Evolutionary conservation across 2,329 filamentous ascomycete species (phyloP).

Genomic region (Purpureocillium lavendulum): DNA sequence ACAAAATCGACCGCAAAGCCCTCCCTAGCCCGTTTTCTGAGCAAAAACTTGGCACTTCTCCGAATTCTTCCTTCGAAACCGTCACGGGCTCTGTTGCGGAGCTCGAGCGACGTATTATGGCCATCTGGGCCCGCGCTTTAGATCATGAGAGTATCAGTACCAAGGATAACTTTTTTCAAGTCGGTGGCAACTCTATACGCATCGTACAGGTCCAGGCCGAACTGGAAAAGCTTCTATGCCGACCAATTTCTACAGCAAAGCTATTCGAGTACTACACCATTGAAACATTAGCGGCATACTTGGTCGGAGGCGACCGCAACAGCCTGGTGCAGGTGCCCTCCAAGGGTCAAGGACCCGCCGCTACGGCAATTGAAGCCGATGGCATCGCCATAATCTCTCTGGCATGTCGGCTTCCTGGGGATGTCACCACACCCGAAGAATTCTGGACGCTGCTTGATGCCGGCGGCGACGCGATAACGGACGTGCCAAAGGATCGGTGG

Average conservation of each 20-base stretch:
- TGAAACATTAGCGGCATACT: conserved; percentile 6
- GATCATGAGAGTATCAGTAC: conserved; percentile 8
- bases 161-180: conserved; percentile 13
- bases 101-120: conserved; percentile 6
- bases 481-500: conserved; percentile 34
- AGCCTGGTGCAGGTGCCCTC: neutral
- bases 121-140: conserved; percentile 10
- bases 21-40: conserved; percentile 7
- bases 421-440: conserved; percentile 24
- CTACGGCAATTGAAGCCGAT: neutral
- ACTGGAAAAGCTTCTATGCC: conserved; percentile 6
- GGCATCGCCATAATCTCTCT: conserved; percentile 30
- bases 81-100: neutral
- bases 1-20: conserved; percentile 11
- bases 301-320: neutral
- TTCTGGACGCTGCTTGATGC: conserved; percentile 29
- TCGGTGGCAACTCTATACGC: conserved; percentile 12
- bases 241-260: conserved; percentile 2
- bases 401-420: conserved; percentile 30
- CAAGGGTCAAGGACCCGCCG: neutral
- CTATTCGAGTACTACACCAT: conserved; percentile 11
- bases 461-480: conserved; percentile 24
- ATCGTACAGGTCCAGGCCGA: conserved; percentile 8
- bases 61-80: neutral
- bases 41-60: no score